Evolutionary conservation across 2,329 filamentous ascomycete species (phyloP).

Genomic region (Fusarium guadeloupense): DNA sequence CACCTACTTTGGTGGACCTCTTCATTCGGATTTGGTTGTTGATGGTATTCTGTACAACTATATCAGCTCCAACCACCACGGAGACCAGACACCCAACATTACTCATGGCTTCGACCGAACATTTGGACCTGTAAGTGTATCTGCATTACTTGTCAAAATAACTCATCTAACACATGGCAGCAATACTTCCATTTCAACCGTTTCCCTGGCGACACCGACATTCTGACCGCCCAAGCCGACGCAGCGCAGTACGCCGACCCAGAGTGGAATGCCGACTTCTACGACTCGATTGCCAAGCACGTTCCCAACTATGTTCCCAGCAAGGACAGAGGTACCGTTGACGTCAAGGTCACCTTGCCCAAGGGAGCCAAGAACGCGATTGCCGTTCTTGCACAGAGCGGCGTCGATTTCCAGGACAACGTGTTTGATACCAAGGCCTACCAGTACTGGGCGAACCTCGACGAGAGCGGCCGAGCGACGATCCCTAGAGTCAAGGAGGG

Average conservation of each 20-base stretch:
- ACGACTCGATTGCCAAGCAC: constrained; percentile 68
- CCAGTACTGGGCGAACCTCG: constrained; percentile 70
- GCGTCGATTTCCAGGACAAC: constrained; percentile 52
- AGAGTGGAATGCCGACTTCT: constrained; percentile 67
- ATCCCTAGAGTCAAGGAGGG: constrained; percentile 67
- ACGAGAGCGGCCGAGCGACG: constrained; percentile 55
- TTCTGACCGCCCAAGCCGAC: constrained; percentile 62
- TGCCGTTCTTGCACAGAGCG: constrained; percentile 58
- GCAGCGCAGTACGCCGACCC: constrained; percentile 61
- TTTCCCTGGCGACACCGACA: constrained; percentile 55
- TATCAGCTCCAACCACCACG: constrained; percentile 69
- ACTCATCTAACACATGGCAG: constrained; percentile 17
- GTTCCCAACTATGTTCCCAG: constrained; percentile 68
- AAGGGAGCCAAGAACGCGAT: constrained; percentile 60
- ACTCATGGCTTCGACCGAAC: constrained; percentile 71
- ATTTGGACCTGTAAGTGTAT: constrained; percentile 60
- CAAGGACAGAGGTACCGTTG: constrained; percentile 59
- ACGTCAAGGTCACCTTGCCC: constrained; percentile 62
- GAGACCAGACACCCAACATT: constrained; percentile 70
- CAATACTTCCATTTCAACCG: constrained; percentile 71
- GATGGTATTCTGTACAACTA: constrained; percentile 75
- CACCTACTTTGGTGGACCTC: constrained; percentile 68
- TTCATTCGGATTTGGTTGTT: constrained; percentile 70
- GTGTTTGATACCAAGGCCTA: constrained; percentile 62
- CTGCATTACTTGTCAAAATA: background rate